Conservation (phyloP, 331 rosid species). For the Malus hybrid region DNA sequence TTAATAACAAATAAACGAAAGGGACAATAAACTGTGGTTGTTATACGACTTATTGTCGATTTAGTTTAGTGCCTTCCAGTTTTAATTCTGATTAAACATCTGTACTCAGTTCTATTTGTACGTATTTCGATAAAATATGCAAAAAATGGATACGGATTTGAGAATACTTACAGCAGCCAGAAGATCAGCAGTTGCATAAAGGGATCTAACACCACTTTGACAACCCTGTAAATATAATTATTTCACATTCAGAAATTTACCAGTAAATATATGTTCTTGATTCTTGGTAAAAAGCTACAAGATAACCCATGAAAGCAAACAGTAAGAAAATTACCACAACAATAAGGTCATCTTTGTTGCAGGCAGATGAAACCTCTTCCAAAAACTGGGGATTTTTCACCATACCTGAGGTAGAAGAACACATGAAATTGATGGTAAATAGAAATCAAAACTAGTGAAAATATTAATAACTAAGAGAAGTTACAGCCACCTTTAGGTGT, state of each 20-base stretch:
- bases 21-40: too few species aligned
- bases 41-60: too few species aligned
- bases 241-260: neutral
- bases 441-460: neutral
- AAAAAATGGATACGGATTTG: neutral
- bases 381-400: slow-evolving; percentile 66
- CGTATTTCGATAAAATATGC: neutral
- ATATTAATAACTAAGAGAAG: neutral
- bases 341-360: slow-evolving; percentile 54
- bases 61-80: too few species aligned
- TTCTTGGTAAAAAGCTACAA: neutral
- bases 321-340: slow-evolving; percentile 50
- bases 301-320: neutral
- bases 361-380: slow-evolving; percentile 40
- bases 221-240: slow-evolving; percentile 49
- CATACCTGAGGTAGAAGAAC: slow-evolving; percentile 33
- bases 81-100: too few species aligned
- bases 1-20: too few species aligned
- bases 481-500: slow-evolving; percentile 41
- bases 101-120: too few species aligned
- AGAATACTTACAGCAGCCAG: slow-evolving; percentile 44
- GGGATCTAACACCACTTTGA: slow-evolving; percentile 65
- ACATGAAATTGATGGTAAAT: neutral
- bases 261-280: neutral
- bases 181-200: slow-evolving; percentile 56